Base-by-base conservation (phyloP, 371 early-diverging fungal species). In the Mucor velutinosus region DNA sequence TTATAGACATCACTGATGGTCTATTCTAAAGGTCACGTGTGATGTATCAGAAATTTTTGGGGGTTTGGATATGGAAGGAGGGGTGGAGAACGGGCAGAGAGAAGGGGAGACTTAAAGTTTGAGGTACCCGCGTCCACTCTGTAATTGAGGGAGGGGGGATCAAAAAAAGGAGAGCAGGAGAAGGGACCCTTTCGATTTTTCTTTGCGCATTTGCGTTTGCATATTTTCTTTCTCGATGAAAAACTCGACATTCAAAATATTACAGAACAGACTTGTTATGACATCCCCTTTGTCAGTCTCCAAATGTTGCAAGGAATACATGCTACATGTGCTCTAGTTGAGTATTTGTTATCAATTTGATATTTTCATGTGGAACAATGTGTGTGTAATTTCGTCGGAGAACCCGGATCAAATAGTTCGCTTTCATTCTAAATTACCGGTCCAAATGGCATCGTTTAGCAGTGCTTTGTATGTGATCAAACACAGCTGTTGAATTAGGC, bases 101-200 rank as follows among this genome's bases (percentile, higher is more conserved):
- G 51, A 23, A 51, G 51, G 51, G 51, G 51, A 51, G 51, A 37
- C 37, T 51, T 51, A 51, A 51, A 51, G 51, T 51, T 51, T 51
- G 51, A 51, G 51, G 51, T 51, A 51, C 51, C 51, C 51, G 51
- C 51, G 51, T 51, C 51, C 51, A 12, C 21, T 21, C 47, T 47
- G 47, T 47, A 51, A 19, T 25, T 23, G 51, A 51, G 23, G 21
- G 12, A 25, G n/a, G 21, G 51, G 14, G 25, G 14, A 51, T 25
- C n/a, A 51, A 51, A 51, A 49, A 45, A 45, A 45, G 19, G 19
- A 19, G 45, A 19, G 45, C 21, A 21, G 49, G 49, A 49, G 51
- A 19, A 37, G 37, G 37, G 37, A 37, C 37, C 37, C 37, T 37
- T 37, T 37, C 7, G 37, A 14, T 37, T 37, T 37, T 37, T 37